Base-by-base conservation (phyloP, 225 moss, liverwort and hornwort genomes). In the Asterella californica region DNA sequence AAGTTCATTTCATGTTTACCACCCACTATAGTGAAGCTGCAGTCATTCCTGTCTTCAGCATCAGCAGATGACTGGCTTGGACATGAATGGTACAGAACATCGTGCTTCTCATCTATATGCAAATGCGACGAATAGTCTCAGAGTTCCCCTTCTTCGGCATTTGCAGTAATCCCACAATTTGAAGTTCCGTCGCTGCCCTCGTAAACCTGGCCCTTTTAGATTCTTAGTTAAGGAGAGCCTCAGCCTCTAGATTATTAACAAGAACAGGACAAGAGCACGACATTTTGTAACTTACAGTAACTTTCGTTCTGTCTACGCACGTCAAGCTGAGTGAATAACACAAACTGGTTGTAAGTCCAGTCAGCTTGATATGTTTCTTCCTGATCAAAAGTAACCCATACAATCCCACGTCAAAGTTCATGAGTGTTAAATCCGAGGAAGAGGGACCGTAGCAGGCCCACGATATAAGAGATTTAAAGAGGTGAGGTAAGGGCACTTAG, bases 71-170 rank as follows among this genome's bases (percentile, higher is more conserved):
- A 33, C 57, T 75, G 57, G 15, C 14, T 21, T 7, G 3, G 11
- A 10, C n/a, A 2, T 32, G 50, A 5, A 19, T 32, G 67, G 67
- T 0, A 32, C 27, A 36, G 0, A 14, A 4, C 27, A 22, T 46
- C 54, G 50, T 53, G 14, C 19, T 21, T 34, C 7, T 27, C 24
- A 24, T 65, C 60, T 73, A 84, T 12, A 84, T 70, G 69, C 84
- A 80, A 64, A 87, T 47, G 24, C 87, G 87, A 50, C 87, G 97
- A 15, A 92, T 90, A 77, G 89, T 90, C 83, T 95, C 95, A 79
- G 93, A 92, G 67, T 94, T 93, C 36, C 95, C 93, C 79, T 94
- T 95, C 85, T 93, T 99, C 25, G 99, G 99, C 86, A 93, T 90
- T 72, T 93, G 92, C 57, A 99, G 76, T 33, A 99, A 82, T 59